These are phyloP conservation scores for Penicillium simplicissimum DNA, from an alignment of 495 filamentous ascomycete species.

Conservation along the genomic window DNA sequence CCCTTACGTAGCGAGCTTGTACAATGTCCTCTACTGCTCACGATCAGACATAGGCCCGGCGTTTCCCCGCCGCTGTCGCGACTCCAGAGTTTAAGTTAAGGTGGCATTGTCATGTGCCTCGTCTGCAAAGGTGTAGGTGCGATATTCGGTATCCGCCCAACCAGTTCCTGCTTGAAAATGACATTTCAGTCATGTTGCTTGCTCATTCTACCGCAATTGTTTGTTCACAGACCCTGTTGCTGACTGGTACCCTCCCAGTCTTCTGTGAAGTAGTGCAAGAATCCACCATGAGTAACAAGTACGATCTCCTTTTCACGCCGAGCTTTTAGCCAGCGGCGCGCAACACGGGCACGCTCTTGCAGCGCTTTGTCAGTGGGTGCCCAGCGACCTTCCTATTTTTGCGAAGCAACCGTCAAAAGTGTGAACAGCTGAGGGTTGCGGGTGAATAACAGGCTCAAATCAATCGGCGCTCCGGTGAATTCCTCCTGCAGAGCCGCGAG, in stretches of 20 bases:
- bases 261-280: constrained; percentile 76
- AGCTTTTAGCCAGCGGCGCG: constrained; percentile 67
- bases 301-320: constrained; percentile 61
- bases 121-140: constrained; percentile 69
- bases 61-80: constrained; percentile 57
- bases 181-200: neutral
- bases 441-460: constrained; percentile 47
- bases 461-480: constrained; percentile 61
- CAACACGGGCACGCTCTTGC: constrained; percentile 59
- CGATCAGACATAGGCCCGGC: constrained; percentile 35
- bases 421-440: no score
- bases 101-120: constrained; percentile 56
- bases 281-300: constrained; percentile 70
- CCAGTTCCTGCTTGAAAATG: constrained; percentile 63
- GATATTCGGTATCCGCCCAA: constrained; percentile 82
- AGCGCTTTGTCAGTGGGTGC: constrained; percentile 59
- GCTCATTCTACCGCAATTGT: neutral
- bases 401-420: neutral
- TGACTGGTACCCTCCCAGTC: constrained; percentile 69
- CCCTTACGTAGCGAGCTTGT: constrained; percentile 42
- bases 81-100: constrained; percentile 62
- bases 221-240: constrained; percentile 49
- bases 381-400: constrained; percentile 48
- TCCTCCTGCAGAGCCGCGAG: constrained; percentile 58
- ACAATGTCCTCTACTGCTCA: constrained; percentile 40